These are phyloP conservation scores for Cardamine occulta DNA, from an alignment of 345 rosid species.

Conservation along the genomic window DNA sequence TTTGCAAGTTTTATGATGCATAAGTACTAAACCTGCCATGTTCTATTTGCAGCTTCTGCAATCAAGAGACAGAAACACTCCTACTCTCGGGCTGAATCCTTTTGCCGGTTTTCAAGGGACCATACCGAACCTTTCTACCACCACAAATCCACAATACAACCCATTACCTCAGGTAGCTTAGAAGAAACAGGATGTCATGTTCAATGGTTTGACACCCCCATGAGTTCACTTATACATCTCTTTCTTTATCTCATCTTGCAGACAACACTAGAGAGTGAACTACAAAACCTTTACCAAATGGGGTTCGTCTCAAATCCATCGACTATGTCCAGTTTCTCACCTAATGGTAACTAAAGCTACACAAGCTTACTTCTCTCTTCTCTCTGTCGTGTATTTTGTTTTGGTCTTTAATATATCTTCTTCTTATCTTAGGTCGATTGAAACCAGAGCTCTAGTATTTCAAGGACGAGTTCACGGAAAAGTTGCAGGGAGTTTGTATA, in stretches of 20 bases:
- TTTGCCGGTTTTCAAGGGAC: slow-evolving; percentile 57
- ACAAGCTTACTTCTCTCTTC: slow-evolving; percentile 12
- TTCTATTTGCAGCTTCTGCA: slow-evolving; percentile 60
- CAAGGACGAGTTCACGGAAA: slow-evolving; percentile 22
- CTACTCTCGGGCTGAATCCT: slow-evolving; percentile 55
- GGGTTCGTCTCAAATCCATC: slow-evolving; percentile 67
- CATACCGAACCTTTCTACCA: slow-evolving; percentile 52
- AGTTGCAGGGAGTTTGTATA: slow-evolving; percentile 39
- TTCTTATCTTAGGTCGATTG: slow-evolving; percentile 50
- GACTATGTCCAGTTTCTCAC: slow-evolving; percentile 59
- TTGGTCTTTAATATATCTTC: not conserved
- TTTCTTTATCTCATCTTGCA: slow-evolving; percentile 32
- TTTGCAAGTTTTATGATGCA: slow-evolving; percentile 19
- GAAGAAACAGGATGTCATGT: slow-evolving; percentile 9
- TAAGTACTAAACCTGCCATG: slow-evolving; percentile 29
- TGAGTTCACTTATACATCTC: not conserved
- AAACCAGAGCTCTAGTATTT: slow-evolving; percentile 67
- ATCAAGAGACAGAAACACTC: slow-evolving; percentile 53
- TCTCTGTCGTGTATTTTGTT: not conserved
- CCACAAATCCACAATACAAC: slow-evolving; percentile 61
- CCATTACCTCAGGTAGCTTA: slow-evolving; percentile 60
- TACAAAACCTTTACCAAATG: slow-evolving; percentile 77
- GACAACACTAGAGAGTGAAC: slow-evolving; percentile 67
- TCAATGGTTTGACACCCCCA: not conserved
- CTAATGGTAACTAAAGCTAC: slow-evolving; percentile 51